Percentiles rank a stretch among this genome's conserved stretches.
phyloP scores from a whole-genome alignment of 768 basidiomycete genomes.

The Epithele typhae region DNA sequence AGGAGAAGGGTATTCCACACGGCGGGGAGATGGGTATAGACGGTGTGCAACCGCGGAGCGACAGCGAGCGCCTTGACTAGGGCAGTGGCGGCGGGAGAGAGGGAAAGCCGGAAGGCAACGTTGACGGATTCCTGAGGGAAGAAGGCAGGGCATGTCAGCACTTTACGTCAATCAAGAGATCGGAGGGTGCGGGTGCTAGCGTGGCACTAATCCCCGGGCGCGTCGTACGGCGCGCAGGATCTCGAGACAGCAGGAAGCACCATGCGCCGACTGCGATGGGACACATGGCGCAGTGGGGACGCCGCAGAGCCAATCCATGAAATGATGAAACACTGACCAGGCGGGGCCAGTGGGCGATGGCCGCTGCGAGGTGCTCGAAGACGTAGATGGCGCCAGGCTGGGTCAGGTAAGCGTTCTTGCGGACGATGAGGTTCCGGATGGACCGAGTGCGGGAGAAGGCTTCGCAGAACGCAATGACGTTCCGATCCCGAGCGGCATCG shows the following conservation, averaged over 20 bases:
- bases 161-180: slow-evolving; percentile 7
- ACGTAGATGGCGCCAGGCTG: slow-evolving; percentile 42
- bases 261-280: too few relatives aligned
- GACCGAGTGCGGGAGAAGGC: slow-evolving; percentile 33
- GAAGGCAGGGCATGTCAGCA: slow-evolving; percentile 7
- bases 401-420: slow-evolving; percentile 57
- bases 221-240: too few relatives aligned
- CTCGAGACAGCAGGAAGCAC: too few relatives aligned
- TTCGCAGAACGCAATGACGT: slow-evolving; percentile 31
- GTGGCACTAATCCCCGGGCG: background rate
- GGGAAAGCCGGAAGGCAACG: slow-evolving; percentile 53
- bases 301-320: too few relatives aligned
- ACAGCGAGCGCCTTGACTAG: slow-evolving; percentile 36
- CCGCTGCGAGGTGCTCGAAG: slow-evolving; percentile 41
- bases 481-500: slow-evolving; percentile 1
- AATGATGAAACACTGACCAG: slow-evolving; percentile 50
- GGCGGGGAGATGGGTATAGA: slow-evolving; percentile 51
- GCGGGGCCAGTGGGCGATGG: slow-evolving; percentile 37
- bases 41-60: slow-evolving; percentile 40
- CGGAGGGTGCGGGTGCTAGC: background rate
- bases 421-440: slow-evolving; percentile 46
- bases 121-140: slow-evolving; percentile 44
- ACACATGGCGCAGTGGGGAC: too few relatives aligned
- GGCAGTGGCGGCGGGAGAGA: slow-evolving; percentile 24
- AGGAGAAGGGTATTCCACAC: slow-evolving; percentile 56